Base-by-base conservation (phyloP, 2,329 filamentous ascomycete species). In the Curvularia sp. region DNA sequence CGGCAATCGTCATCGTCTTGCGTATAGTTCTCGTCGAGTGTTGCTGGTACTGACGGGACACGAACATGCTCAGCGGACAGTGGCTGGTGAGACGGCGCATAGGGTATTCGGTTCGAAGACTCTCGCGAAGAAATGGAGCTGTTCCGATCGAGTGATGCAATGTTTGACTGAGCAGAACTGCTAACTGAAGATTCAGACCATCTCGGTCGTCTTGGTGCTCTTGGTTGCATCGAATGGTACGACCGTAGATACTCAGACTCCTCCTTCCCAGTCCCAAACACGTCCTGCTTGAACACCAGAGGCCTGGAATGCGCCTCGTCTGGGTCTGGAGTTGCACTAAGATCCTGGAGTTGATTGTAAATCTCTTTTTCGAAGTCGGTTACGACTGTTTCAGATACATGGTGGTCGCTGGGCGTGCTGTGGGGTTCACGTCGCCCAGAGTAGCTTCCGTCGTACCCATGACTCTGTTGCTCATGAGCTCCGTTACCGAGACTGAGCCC, bases 111-210 rank as follows among this genome's bases (percentile, higher is more conserved):
- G 20, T 41, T 53, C 18, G 53, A 63, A 26, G 71, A 72, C 20
- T 55, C 67, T 50, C 64, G 61, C 8, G 72, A 73, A 2, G 70
- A 70, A 38, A 51, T 65, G 0, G 73, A 74, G 49, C 65, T 65
- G 49, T 70, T 58, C 28, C 66, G 68, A 49, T 70, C 66, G 13
- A 74, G 53, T 3, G 72, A 73, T 10, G 62, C 64, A 18, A 57
- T 33, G 8, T 74, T 66, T 7, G 73, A 76, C 31, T 65, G 67
- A 12, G 58, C 53, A 7, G 73, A 74, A 49, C 73, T 73, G 28
- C 68, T 60, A 1, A 48, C 59, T 28, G 70, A 64, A 0, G 53
- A 59, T 38, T 65, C 57, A 8, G 74, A 75, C 62, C 67, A 73
- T 31, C 68, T 63, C 38, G 65, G 58, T 7, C 39, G 48, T 22